Base-by-base conservation (phyloP, 176 grass and related monocot genomes). In the Eragrostis curvula region DNA sequence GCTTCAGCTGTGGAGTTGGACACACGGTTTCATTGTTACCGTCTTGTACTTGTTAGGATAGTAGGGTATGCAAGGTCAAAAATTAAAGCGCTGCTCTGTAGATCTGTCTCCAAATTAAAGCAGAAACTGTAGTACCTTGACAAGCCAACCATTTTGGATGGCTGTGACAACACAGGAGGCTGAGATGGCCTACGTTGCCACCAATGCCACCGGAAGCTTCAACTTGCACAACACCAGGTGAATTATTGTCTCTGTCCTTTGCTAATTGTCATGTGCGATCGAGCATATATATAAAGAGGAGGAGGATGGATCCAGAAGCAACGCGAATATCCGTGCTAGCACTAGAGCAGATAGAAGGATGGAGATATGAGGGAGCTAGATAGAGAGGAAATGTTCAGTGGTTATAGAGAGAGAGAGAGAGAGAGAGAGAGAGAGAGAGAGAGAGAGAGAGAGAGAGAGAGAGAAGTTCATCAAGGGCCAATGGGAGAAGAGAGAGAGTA, bases 401-500 rank as follows among this genome's bases (percentile, higher is more conserved):
- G n/a, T 6, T 44, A n/a, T n/a, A n/a, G 27, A 27, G 20, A 36
- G 39, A n/a, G 66, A 28, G 18, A 51, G 58, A 75, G 71, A 57
- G 24, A 47, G 16, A 59, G 51, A 59, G 36, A 10, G 36, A 86
- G 84, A 86, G 84, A 86, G 84, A 86, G 84, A 86, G 84, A n/a
- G 27, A 27, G 20, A 36, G 39, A n/a, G 66, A 28, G 18, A 51
- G 58, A 75, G 71, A 57, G 24, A 47, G 16, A 59, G 51, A 59
- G 36, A 10, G 36, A 61, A n/a, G 29, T 9, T 74, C 84, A 74
- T 86, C 77, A 48, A 74, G 0, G 60, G 77, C 77, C 66, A 86
- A 86, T 80, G 69, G 84, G 41, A 86, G 84, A 86, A 86, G 84
- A 86, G 84, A 86, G 84, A 86, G 84, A 86, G 84, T 86, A 86